phyloP scores from a whole-genome alignment of 164 flowering plant species.

The Paratinospora sagittata region DNA sequence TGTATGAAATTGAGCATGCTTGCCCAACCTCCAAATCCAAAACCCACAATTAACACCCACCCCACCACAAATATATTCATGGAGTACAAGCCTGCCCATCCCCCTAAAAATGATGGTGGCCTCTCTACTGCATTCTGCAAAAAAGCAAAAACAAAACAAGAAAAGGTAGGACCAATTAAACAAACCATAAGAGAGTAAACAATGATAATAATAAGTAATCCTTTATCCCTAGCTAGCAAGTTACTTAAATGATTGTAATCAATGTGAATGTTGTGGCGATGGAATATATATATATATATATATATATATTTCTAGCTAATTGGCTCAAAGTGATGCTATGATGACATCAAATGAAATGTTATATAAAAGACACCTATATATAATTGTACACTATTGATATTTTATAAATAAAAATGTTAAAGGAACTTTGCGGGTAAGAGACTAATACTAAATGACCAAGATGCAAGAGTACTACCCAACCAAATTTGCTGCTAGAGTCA shows the following conservation, averaged over 20 bases:
- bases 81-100: conserved; percentile 55
- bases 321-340: no score
- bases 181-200: not conserved
- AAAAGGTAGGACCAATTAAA: not conserved
- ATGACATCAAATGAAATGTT: no score
- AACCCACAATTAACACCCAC: conserved; percentile 70
- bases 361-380: no score
- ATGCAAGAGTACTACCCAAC: no score
- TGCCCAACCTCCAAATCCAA: conserved; percentile 87
- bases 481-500: no score
- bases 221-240: not conserved
- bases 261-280: not conserved
- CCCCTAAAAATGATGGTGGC: conserved; percentile 60
- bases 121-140: conserved; percentile 71
- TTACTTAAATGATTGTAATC: not conserved
- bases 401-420: no score
- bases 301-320: no score
- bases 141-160: not conserved
- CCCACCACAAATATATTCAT: conserved; percentile 59
- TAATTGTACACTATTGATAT: no score
- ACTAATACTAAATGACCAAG: no score
- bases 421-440: no score
- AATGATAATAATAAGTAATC: not conserved
- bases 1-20: conserved; percentile 64
- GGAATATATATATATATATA: not conserved